Conservation (phyloP, 768 basidiomycete genomes). For the Flagelloscypha sp. region DNA sequence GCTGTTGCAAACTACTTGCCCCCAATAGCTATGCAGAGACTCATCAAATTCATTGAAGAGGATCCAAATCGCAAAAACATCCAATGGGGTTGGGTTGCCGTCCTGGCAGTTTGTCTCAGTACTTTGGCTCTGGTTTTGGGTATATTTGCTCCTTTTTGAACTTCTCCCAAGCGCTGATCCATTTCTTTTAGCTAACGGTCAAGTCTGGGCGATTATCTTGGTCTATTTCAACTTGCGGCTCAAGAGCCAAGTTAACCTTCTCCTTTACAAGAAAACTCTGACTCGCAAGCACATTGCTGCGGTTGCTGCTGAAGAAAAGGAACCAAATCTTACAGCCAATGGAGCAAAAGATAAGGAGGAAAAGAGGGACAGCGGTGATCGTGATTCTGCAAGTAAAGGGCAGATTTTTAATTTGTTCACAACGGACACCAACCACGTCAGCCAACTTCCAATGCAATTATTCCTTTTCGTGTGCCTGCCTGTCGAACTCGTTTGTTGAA, state of each 20-base stretch:
- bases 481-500: conserved; percentile 45
- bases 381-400: too few species aligned
- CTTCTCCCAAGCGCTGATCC: neutral
- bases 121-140: too few species aligned
- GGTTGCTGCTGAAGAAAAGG: conserved; percentile 26
- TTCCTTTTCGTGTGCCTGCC: conserved; percentile 49
- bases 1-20: conserved; percentile 43
- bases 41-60: conserved; percentile 45
- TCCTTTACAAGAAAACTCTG: conserved; percentile 58
- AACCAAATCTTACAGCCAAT: conserved; percentile 10
- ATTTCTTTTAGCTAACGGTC: conserved; percentile 35
- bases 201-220: conserved; percentile 43
- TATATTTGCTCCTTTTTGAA: conserved; percentile 12
- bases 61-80: conserved; percentile 38
- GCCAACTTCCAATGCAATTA: conserved; percentile 49
- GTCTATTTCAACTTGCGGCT: conserved; percentile 47
- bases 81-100: conserved; percentile 54
- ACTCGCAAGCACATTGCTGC: conserved; percentile 58
- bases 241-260: conserved; percentile 52
- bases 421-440: conserved; percentile 60
- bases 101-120: conserved; percentile 38
- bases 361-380: conserved; percentile 16
- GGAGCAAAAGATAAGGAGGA: conserved; percentile 2
- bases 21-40: conserved; percentile 39
- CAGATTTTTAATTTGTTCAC: conserved; percentile 72